Percentiles rank a stretch among this genome's conserved stretches.
Conservation (phyloP, 495 filamentous ascomycete genomes). For the Penicillium maclennaniae region DNA sequence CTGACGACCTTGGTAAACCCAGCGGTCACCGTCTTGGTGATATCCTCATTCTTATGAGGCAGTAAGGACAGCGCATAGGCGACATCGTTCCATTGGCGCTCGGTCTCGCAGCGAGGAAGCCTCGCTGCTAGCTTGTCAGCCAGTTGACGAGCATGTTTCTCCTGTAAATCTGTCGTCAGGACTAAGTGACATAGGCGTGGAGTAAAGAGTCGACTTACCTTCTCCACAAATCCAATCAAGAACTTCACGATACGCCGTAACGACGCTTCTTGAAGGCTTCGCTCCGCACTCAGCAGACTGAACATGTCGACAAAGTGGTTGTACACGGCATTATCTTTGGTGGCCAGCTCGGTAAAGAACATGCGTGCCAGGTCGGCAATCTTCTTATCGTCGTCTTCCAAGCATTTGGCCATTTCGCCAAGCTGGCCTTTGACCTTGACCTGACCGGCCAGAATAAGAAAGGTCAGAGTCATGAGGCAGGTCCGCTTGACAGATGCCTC, state of each 20-base stretch:
- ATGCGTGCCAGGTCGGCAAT: slow-evolving; percentile 91
- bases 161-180: slow-evolving; percentile 46
- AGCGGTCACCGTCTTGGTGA: slow-evolving; percentile 72
- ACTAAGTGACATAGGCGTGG: slow-evolving; percentile 3
- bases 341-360: slow-evolving; percentile 97
- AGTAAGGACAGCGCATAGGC: slow-evolving; percentile 84
- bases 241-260: slow-evolving; percentile 87
- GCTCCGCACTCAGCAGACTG: slow-evolving; percentile 79
- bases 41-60: slow-evolving; percentile 98
- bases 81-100: slow-evolving; percentile 96
- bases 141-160: slow-evolving; percentile 96
- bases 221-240: slow-evolving; percentile 91
- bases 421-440: slow-evolving; percentile 99
- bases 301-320: slow-evolving; percentile 99
- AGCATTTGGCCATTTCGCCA: slow-evolving; percentile 98
- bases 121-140: slow-evolving; percentile 89
- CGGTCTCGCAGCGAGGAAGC: slow-evolving; percentile 79
- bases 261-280: slow-evolving; percentile 74
- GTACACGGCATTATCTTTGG: slow-evolving; percentile 98
- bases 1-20: slow-evolving; percentile 81
- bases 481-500: slow-evolving; percentile 92
- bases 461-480: slow-evolving; percentile 97
- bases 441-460: slow-evolving; percentile 93
- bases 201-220: slow-evolving; percentile 54
- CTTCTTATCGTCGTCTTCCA: slow-evolving; percentile 89